Conservation (phyloP, 2,329 filamentous ascomycete genomes). For the Penicillium sp. region DNA sequence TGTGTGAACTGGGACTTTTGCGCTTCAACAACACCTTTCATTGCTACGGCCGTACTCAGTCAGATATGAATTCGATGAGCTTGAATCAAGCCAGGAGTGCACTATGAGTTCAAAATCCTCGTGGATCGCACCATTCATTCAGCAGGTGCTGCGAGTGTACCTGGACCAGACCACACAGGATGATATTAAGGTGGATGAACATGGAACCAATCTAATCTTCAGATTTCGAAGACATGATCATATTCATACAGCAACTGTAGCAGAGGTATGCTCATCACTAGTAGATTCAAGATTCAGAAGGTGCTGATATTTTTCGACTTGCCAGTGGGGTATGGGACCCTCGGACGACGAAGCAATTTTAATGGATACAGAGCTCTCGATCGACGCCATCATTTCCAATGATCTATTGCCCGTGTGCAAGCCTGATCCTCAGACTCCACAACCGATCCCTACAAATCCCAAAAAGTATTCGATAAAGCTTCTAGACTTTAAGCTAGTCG, state of each 20-base stretch:
- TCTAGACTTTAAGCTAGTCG: conserved; percentile 36
- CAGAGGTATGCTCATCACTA: conserved; percentile 25
- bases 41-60: background rate
- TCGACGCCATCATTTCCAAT: conserved; percentile 33
- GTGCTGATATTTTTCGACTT: conserved; percentile 4
- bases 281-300: background rate
- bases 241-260: conserved; percentile 26
- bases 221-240: conserved; percentile 2
- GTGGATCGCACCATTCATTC: conserved; percentile 28
- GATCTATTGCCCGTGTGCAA: conserved; percentile 27
- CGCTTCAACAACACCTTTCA: background rate
- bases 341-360: conserved; percentile 25
- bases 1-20: background rate
- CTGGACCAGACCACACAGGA: conserved; percentile 9
- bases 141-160: conserved; percentile 24
- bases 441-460: conserved; percentile 18
- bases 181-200: conserved; percentile 27
- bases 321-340: conserved; percentile 29
- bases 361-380: conserved; percentile 36
- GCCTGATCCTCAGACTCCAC: background rate
- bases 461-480: conserved; percentile 33
- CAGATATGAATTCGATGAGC: background rate
- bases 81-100: background rate
- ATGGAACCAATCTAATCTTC: conserved; percentile 38
- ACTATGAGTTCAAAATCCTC: background rate